Conservation (phyloP, 192 early-diverging fungal genomes). For the Fimicolochytrium jonesii region DNA sequence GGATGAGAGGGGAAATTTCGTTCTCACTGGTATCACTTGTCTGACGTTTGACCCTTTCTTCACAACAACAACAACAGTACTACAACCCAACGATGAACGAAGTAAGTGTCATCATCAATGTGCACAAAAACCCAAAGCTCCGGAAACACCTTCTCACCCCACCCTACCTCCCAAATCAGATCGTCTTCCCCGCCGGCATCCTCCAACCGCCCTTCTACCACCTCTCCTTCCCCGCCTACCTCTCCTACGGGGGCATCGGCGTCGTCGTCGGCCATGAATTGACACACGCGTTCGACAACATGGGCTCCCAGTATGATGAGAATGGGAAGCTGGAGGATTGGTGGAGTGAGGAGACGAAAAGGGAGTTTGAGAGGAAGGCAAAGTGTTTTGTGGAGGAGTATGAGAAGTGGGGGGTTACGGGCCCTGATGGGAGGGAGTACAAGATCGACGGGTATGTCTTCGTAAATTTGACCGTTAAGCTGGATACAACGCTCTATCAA, state of each 20-base stretch:
- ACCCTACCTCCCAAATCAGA: too few species aligned
- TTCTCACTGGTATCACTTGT: too few species aligned
- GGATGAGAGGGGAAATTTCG: too few species aligned
- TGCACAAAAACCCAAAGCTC: too few species aligned
- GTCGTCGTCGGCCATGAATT: slow-evolving; percentile 48
- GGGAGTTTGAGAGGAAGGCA: slow-evolving; percentile 45
- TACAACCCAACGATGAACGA: slow-evolving; percentile 33
- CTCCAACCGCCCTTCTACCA: slow-evolving; percentile 23
- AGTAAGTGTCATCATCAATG: too few species aligned
- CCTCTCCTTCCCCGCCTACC: not conserved
- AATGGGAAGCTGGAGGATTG: slow-evolving; percentile 45
- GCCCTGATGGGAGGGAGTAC: slow-evolving; percentile 26
- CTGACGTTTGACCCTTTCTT: too few species aligned
- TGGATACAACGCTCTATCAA: too few species aligned
- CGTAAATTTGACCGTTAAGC: too few species aligned
- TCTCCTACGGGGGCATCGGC: slow-evolving; percentile 64
- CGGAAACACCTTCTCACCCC: too few species aligned
- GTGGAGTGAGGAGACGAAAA: slow-evolving; percentile 64
- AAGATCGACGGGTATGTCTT: slow-evolving; percentile 57
- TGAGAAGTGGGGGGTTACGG: slow-evolving; percentile 42
- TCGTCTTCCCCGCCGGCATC: slow-evolving; percentile 36
- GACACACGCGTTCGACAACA: slow-evolving; percentile 38
- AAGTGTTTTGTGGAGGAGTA: slow-evolving; percentile 66
- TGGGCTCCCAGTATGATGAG: slow-evolving; percentile 36
- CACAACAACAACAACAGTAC: slow-evolving; percentile 9